These are phyloP conservation scores for Trametes versicolor DNA, from an alignment of 1,284 basidiomycete genomes.

Conservation along the genomic window DNA sequence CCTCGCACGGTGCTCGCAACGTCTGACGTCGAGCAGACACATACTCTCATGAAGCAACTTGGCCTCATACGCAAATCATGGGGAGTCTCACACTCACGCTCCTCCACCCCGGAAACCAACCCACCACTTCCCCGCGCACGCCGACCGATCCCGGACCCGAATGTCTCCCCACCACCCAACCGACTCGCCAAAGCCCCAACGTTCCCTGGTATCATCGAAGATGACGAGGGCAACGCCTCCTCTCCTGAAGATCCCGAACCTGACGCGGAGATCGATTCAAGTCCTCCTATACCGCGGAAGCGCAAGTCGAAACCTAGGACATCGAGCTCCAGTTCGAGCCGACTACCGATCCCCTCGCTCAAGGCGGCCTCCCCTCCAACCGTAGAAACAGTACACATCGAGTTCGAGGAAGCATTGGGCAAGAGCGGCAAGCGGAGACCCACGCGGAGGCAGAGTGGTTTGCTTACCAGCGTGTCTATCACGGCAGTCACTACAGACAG, in stretches of 20 bases:
- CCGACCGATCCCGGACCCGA: slow-evolving; percentile 52
- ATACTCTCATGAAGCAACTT: slow-evolving; percentile 71
- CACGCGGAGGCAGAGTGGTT: slow-evolving; percentile 72
- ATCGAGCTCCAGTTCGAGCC: slow-evolving; percentile 48
- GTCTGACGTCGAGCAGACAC: slow-evolving; percentile 53
- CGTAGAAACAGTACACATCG: slow-evolving; percentile 39
- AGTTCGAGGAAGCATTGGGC: slow-evolving; percentile 44
- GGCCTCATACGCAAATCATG: slow-evolving; percentile 69
- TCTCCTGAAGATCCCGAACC: slow-evolving; percentile 45
- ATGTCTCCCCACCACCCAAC: slow-evolving; percentile 57
- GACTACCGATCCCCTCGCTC: slow-evolving; percentile 56
- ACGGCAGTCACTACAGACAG: slow-evolving; percentile 41
- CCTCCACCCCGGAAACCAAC: slow-evolving; percentile 50
- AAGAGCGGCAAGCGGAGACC: slow-evolving; percentile 58
- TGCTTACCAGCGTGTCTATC: slow-evolving; percentile 54
- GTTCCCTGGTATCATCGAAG: slow-evolving; percentile 73
- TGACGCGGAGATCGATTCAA: slow-evolving; percentile 49
- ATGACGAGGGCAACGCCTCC: slow-evolving; percentile 60
- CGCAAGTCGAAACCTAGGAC: slow-evolving; percentile 43
- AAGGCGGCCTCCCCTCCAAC: slow-evolving; percentile 44
- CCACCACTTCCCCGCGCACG: slow-evolving; percentile 59
- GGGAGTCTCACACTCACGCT: slow-evolving; percentile 50
- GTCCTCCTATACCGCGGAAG: slow-evolving; percentile 45
- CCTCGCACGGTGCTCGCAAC: slow-evolving; percentile 9
- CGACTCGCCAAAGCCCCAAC: slow-evolving; percentile 73